Percentiles rank a stretch among this genome's conserved stretches.
These are phyloP conservation scores for Phaseolus lunatus DNA, from an alignment of 306 rosid species.

Conservation along the genomic window DNA sequence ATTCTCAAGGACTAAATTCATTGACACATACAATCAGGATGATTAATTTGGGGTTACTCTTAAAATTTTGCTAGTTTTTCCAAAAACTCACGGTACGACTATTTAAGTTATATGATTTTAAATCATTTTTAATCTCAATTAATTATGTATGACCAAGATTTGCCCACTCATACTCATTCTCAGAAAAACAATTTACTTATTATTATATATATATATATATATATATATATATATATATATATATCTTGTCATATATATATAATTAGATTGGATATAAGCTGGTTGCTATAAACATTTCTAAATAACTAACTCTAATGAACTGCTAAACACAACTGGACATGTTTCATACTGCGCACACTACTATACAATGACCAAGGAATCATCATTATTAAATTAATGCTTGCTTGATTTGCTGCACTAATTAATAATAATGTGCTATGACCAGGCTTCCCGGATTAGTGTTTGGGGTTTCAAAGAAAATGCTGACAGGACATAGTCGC, in stretches of 20 bases:
- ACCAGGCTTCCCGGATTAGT: constrained; percentile 85
- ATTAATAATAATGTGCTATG: constrained; percentile 18
- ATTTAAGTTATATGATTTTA: neutral
- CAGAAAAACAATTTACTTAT: neutral
- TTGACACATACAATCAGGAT: neutral
- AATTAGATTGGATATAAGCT: neutral
- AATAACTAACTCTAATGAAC: neutral
- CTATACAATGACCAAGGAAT: constrained; percentile 3
- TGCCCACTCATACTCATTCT: neutral
- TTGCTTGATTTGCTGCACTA: constrained; percentile 39
- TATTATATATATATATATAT: neutral
- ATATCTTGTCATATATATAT: neutral
- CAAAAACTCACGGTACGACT: neutral
- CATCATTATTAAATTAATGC: constrained; percentile 27
- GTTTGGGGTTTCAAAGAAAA: constrained; percentile 85
- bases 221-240: neutral
- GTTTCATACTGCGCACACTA: neutral
- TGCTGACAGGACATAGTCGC: constrained; percentile 78
- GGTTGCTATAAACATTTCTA: constrained; percentile 7
- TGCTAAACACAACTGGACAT: neutral
- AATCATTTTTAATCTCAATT: neutral
- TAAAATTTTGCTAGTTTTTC: neutral
- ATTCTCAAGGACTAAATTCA: neutral
- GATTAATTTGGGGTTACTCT: neutral
- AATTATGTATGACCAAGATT: neutral